Conservation (phyloP, 2,329 filamentous ascomycete species). For the Ceratocystis ficicola region DNA sequence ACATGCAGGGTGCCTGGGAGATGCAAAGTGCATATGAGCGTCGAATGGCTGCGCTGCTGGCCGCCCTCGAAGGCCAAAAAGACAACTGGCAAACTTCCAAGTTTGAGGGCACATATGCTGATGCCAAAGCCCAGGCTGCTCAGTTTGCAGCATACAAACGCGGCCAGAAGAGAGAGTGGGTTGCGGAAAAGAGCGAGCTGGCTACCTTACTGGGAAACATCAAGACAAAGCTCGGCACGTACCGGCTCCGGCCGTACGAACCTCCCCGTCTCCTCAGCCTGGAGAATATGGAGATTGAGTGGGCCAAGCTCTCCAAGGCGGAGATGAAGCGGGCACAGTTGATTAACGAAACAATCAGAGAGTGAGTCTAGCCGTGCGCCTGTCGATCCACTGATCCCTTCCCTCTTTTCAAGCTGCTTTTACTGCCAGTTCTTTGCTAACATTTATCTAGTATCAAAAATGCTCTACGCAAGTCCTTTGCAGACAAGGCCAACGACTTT, state of each 20-base stretch:
- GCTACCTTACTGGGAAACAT: conserved; percentile 91
- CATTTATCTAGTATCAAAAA: conserved; percentile 66
- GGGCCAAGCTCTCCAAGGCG: conserved; percentile 64
- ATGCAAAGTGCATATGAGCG: conserved; percentile 96
- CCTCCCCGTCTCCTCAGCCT: conserved; percentile 73
- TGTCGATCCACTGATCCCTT: background rate
- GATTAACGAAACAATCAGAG: conserved; percentile 96
- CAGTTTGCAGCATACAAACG: conserved; percentile 84
- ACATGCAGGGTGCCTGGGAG: conserved; percentile 98
- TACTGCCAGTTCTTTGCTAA: background rate
- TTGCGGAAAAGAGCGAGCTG: conserved; percentile 92
- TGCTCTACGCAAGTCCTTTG: conserved; percentile 77
- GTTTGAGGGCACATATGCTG: conserved; percentile 83
- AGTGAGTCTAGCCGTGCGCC: conserved; percentile 41
- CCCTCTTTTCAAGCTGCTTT: background rate
- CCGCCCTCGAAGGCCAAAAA: conserved; percentile 60
- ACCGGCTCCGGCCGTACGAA: conserved; percentile 79
- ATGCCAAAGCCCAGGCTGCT: conserved; percentile 75
- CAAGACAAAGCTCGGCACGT: conserved; percentile 95
- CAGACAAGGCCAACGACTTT: conserved; percentile 97
- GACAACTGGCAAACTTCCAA: conserved; percentile 64
- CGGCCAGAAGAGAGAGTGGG: conserved; percentile 85
- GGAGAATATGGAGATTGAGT: conserved; percentile 71
- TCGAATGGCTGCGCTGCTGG: conserved; percentile 72
- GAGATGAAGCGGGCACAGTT: conserved; percentile 83